These are phyloP conservation scores for Syzygium jambos DNA, from an alignment of 345 rosid genomes.

Conservation along the genomic window DNA sequence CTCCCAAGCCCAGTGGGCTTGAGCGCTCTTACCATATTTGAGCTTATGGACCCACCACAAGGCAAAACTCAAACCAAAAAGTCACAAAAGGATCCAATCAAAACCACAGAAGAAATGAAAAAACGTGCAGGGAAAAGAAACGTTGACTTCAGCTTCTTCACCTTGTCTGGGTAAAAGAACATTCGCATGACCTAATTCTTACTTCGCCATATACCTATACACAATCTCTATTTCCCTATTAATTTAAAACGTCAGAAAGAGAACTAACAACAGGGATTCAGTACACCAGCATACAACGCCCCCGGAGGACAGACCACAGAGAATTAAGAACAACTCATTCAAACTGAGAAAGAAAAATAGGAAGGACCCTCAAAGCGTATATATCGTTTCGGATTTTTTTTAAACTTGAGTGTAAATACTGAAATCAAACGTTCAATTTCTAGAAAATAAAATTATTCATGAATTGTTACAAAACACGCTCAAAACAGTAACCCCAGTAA, in stretches of 20 bases:
- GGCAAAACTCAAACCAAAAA: background rate
- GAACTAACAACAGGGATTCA: background rate
- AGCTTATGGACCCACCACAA: slow-evolving; percentile 1
- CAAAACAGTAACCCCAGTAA: background rate
- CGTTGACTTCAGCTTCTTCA: background rate
- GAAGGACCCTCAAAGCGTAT: background rate
- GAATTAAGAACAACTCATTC: background rate
- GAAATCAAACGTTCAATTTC: background rate
- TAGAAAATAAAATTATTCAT: background rate
- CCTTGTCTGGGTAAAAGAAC: background rate
- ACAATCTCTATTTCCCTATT: background rate
- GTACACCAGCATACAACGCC: background rate
- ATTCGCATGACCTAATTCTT: background rate
- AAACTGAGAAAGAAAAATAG: background rate
- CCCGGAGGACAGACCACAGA: background rate
- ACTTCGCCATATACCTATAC: background rate
- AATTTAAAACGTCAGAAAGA: background rate
- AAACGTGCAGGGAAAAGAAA: background rate
- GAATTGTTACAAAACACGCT: background rate
- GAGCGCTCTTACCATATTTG: slow-evolving; percentile 8
- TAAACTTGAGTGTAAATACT: background rate
- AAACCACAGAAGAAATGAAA: background rate
- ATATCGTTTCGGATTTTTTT: background rate
- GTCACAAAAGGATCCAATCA: background rate
- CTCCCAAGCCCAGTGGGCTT: slow-evolving; percentile 1